These are phyloP conservation scores for Candida qinlingensis DNA, from an alignment of 805 yeast genomes.

Conservation along the genomic window DNA sequence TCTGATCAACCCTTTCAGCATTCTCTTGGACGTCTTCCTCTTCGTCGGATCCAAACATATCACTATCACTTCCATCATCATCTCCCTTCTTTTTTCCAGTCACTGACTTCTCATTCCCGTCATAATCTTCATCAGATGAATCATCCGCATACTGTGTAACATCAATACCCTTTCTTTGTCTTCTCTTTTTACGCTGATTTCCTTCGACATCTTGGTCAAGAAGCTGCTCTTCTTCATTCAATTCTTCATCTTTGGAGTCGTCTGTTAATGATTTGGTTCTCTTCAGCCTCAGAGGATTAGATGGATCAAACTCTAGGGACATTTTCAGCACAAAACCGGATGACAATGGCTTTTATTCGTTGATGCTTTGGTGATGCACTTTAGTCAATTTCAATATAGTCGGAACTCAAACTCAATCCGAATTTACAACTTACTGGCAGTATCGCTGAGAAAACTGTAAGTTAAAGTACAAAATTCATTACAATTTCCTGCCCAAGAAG, in stretches of 20 bases:
- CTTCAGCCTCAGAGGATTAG: neutral
- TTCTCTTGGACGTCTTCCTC: constrained; percentile 7
- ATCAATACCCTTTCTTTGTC: constrained; percentile 11
- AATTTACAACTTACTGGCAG: constrained; percentile 24
- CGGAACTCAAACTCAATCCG: neutral
- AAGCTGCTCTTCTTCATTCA: constrained; percentile 17
- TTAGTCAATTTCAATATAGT: neutral
- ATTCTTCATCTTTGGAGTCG: constrained; percentile 1
- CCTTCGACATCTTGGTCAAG: constrained; percentile 23
- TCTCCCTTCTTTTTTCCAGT: constrained; percentile 20
- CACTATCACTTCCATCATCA: constrained; percentile 13
- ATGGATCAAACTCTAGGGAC: neutral
- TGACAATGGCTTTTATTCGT: no score
- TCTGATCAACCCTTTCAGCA: constrained; percentile 4
- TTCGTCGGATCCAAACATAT: constrained; percentile 22
- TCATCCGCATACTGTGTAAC: constrained; percentile 24
- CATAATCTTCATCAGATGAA: constrained; percentile 28
- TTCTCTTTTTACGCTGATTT: constrained; percentile 10
- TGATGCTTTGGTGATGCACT: no score
- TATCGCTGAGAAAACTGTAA: constrained; percentile 43
- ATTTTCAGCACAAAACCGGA: neutral
- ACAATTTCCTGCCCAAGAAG: constrained; percentile 45
- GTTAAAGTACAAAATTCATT: constrained; percentile 45
- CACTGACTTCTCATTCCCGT: constrained; percentile 10
- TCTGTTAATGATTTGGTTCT: neutral